Evolutionary conservation across 1,284 basidiomycete genomes (phyloP).

Genomic region (Lentinula novae-zelandiae): DNA sequence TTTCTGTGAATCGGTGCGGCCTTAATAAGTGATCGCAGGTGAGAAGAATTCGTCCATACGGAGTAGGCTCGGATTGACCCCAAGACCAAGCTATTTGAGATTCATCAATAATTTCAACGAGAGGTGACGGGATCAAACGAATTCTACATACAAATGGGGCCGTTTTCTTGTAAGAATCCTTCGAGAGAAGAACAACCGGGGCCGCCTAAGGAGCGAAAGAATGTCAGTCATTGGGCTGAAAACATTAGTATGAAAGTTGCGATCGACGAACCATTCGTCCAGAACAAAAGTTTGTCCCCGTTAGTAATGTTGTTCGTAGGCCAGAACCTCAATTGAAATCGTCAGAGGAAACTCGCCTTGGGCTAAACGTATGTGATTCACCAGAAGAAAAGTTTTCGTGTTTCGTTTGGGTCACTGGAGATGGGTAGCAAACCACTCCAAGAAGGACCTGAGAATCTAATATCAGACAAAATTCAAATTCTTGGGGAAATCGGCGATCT

Average conservation of each 20-base stretch:
- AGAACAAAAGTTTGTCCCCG: conserved; percentile 49
- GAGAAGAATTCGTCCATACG: conserved; percentile 22
- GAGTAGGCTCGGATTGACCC: conserved; percentile 49
- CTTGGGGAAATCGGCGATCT: neutral
- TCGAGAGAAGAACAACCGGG: conserved; percentile 70
- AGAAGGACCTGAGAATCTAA: conserved; percentile 39
- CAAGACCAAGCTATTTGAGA: conserved; percentile 45
- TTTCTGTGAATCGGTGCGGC: conserved; percentile 24
- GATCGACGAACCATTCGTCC: conserved; percentile 38
- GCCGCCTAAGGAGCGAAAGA: conserved; percentile 29
- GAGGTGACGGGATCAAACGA: conserved; percentile 11
- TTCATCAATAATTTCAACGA: conserved; percentile 11
- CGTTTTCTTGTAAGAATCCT: conserved; percentile 77
- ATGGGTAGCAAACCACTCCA: conserved; percentile 70
- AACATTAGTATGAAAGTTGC: conserved; percentile 4
- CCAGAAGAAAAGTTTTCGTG: conserved; percentile 76
- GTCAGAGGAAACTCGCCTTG: neutral
- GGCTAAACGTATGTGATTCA: conserved; percentile 27
- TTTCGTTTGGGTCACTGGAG: conserved; percentile 51
- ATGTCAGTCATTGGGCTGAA: neutral
- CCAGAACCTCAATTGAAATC: conserved; percentile 27
- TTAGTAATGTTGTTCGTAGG: conserved; percentile 44
- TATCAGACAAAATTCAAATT: neutral
- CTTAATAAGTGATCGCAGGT: neutral
- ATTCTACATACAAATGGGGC: conserved; percentile 33